phyloP scores from a whole-genome alignment of 441 rosid species.

The Mallotus repandus region DNA sequence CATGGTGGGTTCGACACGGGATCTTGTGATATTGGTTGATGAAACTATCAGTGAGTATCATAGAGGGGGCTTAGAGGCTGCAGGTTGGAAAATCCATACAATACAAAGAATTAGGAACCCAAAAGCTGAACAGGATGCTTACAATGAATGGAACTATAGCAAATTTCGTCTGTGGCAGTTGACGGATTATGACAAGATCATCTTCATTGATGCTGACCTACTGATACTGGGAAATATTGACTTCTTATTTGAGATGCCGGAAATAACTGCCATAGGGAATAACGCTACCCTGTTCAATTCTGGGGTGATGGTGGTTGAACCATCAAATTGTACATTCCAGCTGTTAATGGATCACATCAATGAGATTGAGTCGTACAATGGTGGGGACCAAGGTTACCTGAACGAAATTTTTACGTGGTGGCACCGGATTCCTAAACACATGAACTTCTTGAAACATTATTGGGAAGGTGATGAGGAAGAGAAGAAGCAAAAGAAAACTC shows the following conservation, averaged over 20 bases:
- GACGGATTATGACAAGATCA: conserved; percentile 76
- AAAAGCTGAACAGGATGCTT: conserved; percentile 66
- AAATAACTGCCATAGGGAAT: conserved; percentile 76
- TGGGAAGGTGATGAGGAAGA: conserved; percentile 84
- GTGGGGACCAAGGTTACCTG: conserved; percentile 89
- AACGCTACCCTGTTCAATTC: conserved; percentile 78
- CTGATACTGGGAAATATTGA: conserved; percentile 80
- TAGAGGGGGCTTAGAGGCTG: conserved; percentile 68
- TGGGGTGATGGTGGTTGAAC: conserved; percentile 82
- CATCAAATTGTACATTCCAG: conserved; percentile 77
- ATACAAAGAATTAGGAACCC: conserved; percentile 83
- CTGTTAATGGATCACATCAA: conserved; percentile 77
- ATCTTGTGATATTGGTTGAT: conserved; percentile 81
- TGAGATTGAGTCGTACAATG: conserved; percentile 81
- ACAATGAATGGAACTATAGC: conserved; percentile 91
- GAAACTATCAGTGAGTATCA: conserved; percentile 63
- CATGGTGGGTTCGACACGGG: conserved; percentile 82
- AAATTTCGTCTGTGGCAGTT: conserved; percentile 92
- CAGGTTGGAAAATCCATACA: conserved; percentile 80
- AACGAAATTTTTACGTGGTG: conserved; percentile 93
- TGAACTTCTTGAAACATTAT: conserved; percentile 90
- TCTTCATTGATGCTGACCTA: conserved; percentile 84
- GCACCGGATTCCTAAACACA: conserved; percentile 88
- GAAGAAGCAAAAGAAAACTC: conserved; percentile 59
- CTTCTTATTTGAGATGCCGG: conserved; percentile 83